Conservation (phyloP, 1,284 basidiomycete species). For the Retiboletus flavoniger region DNA sequence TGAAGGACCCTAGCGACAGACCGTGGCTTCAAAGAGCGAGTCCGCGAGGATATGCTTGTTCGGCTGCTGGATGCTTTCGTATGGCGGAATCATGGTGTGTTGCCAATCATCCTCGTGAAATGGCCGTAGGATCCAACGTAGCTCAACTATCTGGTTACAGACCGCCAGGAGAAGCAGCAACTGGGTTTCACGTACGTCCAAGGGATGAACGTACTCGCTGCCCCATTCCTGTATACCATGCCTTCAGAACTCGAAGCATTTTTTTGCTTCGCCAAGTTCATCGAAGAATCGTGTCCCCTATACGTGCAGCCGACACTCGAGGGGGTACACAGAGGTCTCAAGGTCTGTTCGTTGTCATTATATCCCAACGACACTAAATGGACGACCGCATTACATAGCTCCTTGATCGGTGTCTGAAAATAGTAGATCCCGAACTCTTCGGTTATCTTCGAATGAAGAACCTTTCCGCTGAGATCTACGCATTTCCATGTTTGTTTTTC, state of each 20-base stretch:
- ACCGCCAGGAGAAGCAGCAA: conserved; percentile 68
- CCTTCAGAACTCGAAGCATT: conserved; percentile 96
- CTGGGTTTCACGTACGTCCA: conserved; percentile 93
- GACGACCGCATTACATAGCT: conserved; percentile 51
- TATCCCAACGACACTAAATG: not conserved
- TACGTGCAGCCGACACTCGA: conserved; percentile 95
- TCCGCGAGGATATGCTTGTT: conserved; percentile 95
- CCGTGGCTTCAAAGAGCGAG: conserved; percentile 90
- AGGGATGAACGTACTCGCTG: conserved; percentile 98
- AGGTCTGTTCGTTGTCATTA: conserved; percentile 51
- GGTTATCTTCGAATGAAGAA: conserved; percentile 84
- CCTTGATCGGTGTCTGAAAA: conserved; percentile 86
- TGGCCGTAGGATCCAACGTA: not conserved
- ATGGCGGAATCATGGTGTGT: conserved; percentile 83
- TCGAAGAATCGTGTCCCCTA: conserved; percentile 88
- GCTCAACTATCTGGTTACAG: conserved; percentile 36
- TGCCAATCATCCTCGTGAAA: not conserved
- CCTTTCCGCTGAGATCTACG: conserved; percentile 96
- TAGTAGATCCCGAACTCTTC: conserved; percentile 86
- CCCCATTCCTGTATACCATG: conserved; percentile 95
- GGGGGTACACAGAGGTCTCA: conserved; percentile 91
- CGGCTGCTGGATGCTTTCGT: conserved; percentile 94
- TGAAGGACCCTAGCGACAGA: conserved; percentile 92
- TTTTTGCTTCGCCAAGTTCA: conserved; percentile 92
- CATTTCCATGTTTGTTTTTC: conserved; percentile 81